These are phyloP conservation scores for Penicillium ochrochloron DNA, from an alignment of 495 filamentous ascomycete species.

Conservation along the genomic window DNA sequence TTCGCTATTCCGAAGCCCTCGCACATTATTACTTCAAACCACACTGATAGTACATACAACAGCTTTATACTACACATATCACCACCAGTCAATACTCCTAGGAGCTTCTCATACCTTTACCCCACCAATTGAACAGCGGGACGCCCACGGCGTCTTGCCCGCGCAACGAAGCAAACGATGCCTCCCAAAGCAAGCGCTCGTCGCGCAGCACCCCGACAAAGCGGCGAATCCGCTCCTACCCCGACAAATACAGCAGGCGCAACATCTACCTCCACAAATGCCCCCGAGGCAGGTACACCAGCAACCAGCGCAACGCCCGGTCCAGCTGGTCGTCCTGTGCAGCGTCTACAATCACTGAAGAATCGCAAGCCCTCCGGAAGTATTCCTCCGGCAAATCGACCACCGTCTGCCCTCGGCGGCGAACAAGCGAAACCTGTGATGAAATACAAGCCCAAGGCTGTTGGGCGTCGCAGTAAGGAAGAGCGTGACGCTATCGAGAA, in stretches of 20 bases:
- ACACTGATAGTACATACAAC: background rate
- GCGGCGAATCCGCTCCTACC: constrained; percentile 17
- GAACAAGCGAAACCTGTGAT: constrained; percentile 44
- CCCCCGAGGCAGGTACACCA: constrained; percentile 11
- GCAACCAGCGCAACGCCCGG: constrained; percentile 23
- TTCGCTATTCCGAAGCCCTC: background rate
- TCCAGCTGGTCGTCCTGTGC: constrained; percentile 39
- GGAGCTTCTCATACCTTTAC: background rate
- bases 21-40: background rate
- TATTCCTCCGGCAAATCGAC: constrained; percentile 35
- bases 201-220: constrained; percentile 35
- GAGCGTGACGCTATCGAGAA: constrained; percentile 56
- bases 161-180: constrained; percentile 36
- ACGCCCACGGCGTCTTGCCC: constrained; percentile 27
- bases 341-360: constrained; percentile 51
- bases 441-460: constrained; percentile 54
- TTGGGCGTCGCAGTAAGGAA: constrained; percentile 54
- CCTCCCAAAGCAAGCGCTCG: constrained; percentile 49
- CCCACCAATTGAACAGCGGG: constrained; percentile 19
- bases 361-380: constrained; percentile 45
- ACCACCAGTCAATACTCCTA: constrained; percentile 13
- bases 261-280: constrained; percentile 21
- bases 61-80: too few relatives aligned
- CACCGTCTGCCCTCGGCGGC: constrained; percentile 30
- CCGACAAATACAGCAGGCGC: constrained; percentile 25